These are phyloP conservation scores for Microstegium vimineum DNA, from an alignment of 176 grass and related monocot species.

Conservation along the genomic window DNA sequence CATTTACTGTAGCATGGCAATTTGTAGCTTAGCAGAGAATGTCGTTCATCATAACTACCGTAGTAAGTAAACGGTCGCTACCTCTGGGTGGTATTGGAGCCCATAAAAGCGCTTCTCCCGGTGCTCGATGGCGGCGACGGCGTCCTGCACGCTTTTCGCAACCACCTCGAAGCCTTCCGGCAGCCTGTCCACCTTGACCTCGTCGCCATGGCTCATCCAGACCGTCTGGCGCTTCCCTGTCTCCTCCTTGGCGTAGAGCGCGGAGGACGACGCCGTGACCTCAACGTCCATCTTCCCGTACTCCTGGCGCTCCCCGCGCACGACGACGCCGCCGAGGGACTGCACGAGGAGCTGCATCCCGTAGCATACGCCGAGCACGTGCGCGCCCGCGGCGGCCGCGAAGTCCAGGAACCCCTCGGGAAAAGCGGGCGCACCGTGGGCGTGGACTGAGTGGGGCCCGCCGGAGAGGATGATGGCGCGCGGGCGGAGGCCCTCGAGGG, in stretches of 20 bases:
- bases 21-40: too few species aligned
- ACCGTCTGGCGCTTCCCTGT: constrained; percentile 51
- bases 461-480: constrained; percentile 60
- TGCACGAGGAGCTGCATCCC: constrained; percentile 92
- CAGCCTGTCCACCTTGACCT: constrained; percentile 52
- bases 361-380: constrained; percentile 85
- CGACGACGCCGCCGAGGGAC: constrained; percentile 61
- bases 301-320: constrained; percentile 60
- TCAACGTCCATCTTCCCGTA: constrained; percentile 82
- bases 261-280: constrained; percentile 28
- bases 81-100: constrained; percentile 90
- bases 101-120: constrained; percentile 52
- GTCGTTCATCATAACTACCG: too few species aligned
- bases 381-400: constrained; percentile 15
- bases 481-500: constrained; percentile 51
- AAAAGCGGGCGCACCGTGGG: constrained; percentile 44
- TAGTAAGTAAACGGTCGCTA: neutral
- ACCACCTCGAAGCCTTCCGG: constrained; percentile 67
- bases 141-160: constrained; percentile 65
- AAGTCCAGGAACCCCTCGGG: constrained; percentile 57
- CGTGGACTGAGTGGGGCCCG: constrained; percentile 68
- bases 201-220: constrained; percentile 94
- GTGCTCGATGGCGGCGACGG: constrained; percentile 58
- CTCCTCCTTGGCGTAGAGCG: constrained; percentile 36
- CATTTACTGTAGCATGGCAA: neutral